These are phyloP conservation scores for Metschnikowia borealis DNA, from an alignment of 805 yeast genomes.

Conservation along the genomic window DNA sequence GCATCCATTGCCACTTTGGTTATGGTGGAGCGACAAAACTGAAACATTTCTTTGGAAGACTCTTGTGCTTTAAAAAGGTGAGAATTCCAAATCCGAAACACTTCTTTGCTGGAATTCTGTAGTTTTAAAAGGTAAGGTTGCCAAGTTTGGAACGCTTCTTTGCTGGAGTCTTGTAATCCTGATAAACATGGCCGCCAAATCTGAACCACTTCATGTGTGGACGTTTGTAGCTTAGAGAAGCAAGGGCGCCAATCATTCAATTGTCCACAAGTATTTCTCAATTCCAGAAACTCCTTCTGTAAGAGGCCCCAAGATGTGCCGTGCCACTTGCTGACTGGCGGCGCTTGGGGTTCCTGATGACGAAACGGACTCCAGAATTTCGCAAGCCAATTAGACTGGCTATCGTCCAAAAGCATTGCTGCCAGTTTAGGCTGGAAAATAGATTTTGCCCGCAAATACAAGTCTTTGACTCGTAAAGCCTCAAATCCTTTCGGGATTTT, in stretches of 20 bases:
- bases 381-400: not conserved
- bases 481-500: not conserved
- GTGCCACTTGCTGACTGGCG: not conserved
- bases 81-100: not conserved
- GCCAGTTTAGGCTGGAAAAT: not conserved
- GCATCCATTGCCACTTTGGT: not conserved
- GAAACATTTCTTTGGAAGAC: not conserved
- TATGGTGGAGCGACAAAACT: not conserved
- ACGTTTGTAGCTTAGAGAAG: not conserved
- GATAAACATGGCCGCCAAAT: not conserved
- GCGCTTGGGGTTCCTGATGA: not conserved
- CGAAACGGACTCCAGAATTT: not conserved
- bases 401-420: not conserved
- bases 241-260: not conserved
- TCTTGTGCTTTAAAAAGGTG: not conserved
- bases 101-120: no score
- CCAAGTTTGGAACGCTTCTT: no score
- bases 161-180: not conserved
- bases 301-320: not conserved
- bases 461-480: not conserved
- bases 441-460: not conserved
- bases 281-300: not conserved
- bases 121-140: no score
- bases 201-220: not conserved
- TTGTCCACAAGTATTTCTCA: not conserved